A percentile compares a stretch with the other conserved stretches of the same genome.
Evolutionary conservation across 345 rosid genomes (phyloP).

Genomic region (Eutrema japonicum): DNA sequence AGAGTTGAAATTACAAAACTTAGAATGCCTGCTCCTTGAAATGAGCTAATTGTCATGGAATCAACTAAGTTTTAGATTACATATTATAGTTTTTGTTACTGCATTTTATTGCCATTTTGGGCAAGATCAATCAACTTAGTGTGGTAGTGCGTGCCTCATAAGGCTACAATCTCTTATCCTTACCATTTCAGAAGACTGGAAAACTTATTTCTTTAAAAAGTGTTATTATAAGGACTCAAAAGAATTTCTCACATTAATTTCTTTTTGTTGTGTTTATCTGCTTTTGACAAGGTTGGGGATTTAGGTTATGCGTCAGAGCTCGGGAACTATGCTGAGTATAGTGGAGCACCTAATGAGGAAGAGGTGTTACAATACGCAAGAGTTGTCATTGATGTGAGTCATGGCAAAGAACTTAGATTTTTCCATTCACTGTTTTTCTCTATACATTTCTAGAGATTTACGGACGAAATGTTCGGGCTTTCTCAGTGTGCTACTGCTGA

Average conservation of each 20-base stretch:
- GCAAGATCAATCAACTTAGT: neutral
- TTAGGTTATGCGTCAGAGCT: slow-evolving; percentile 97
- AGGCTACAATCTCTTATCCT: neutral
- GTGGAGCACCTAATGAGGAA: slow-evolving; percentile 98
- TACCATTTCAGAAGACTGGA: neutral
- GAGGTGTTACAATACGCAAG: slow-evolving; percentile 98
- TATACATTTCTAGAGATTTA: slow-evolving; percentile 12
- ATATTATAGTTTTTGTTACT: neutral
- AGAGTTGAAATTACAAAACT: neutral
- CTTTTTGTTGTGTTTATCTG: slow-evolving; percentile 1
- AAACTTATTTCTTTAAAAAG: too few relatives aligned
- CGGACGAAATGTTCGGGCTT: neutral
- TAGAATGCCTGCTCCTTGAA: neutral
- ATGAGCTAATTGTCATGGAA: neutral
- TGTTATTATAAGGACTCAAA: slow-evolving; percentile 1
- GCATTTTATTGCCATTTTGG: neutral
- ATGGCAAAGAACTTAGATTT: slow-evolving; percentile 12
- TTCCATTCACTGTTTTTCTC: slow-evolving; percentile 7
- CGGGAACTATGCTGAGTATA: slow-evolving; percentile 95
- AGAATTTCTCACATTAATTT: neutral
- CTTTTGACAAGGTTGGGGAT: slow-evolving; percentile 87
- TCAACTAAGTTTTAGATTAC: neutral
- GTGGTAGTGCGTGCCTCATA: neutral
- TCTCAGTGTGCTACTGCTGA: slow-evolving; percentile 88
- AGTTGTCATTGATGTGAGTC: slow-evolving; percentile 91